Evolutionary conservation across 2,329 filamentous ascomycete species (phyloP), one percentile per base, ranked within the genome.

Genomic region (Neonectria hederae): DNA sequence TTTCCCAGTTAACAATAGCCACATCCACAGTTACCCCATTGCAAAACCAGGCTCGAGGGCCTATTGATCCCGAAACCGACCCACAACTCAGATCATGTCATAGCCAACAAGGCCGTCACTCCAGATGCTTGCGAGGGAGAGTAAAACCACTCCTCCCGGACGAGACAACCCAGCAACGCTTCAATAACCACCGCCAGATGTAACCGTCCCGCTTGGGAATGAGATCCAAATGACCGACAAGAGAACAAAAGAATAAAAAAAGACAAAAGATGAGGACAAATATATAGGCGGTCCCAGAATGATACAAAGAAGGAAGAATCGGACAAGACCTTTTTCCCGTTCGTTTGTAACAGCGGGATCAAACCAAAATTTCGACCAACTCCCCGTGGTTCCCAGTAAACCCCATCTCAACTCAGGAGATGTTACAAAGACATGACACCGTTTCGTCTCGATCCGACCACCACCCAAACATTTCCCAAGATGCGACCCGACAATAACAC

Each of bases 401-500:
- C 69, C 71, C 75, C 71, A 63, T 72, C 76, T 74, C 68, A 74
- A 63, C 52, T 68, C 71, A 3, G 69, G 72, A 72, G 69, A 75
- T 74, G 72, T 67, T 70, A 65, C 63, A 68, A 66, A 72, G 71
- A 72, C 65, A 76, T 72, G 71, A 76, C 71, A 76, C 74, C 76
- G 74, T 76, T 76, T 79, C 72, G 66, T 77, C 75, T 77, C 71
- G 61, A 72, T 69, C 75, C 74, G 72, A 75, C 77, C 74, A 71
- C 75, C 72, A 67, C 71, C 72, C 69, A 72, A 74, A 67, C 69
- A 69, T 72, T 73, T 74, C 71, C 74, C 75, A 73, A 63, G 76
- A 75, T 75, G 72, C 74, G 73, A 77, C 75, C 70, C 76, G 75
- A 77, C 79, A 79, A 82, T 76, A 72, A 75, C 74, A 77, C 75